Evolutionary conservation across 768 basidiomycete genomes (phyloP), one percentile per base, ranked within the genome.

Genomic region (Rhodotorula paludigena): DNA sequence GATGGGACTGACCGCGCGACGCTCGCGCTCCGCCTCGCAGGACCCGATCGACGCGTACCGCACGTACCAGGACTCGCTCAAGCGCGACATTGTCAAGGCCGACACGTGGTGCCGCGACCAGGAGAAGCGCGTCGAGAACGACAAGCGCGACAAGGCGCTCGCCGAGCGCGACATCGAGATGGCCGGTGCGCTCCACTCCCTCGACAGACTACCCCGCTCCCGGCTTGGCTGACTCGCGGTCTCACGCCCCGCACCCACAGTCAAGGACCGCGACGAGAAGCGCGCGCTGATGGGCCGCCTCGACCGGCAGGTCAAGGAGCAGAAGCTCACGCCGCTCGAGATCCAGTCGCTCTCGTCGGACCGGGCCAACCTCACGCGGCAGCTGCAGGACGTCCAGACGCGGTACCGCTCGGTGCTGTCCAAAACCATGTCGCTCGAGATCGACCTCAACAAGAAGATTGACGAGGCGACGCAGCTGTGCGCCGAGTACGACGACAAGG

Each of bases 321-420:
- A 99, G 78, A 93, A 96, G 75, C 83, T 99, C 51, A 85, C 89
- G 3, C 88, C 89, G 0, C 90, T 93, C 77, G 93, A 99, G 78
- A 91, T 96, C 48, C 79, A 84, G 60, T 86, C 86, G 44, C 93
- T 99, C 90, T 92, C 88, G 74, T 85, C 85, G 9, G 92, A 97
- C 71, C 88, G 91, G 64, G 89, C 92, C 73, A 85, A 82, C 25
- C 58, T 72, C 10, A 54, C 57, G 11, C 55, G 52, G n/a, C 33
- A 48, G 21, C 30, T 57, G 9, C 30, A 44, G 36, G 66, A 63
- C 39, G 48, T 56, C n/a, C 47, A 92, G 60, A 86, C 88, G 69
- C 89, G 89, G 67, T 84, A 92, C 61, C 87, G 85, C 70, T 81
- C 84, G 67, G 91, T 88, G 75, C 84, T 90, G 14, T 85, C 87